These are phyloP conservation scores for Coniochaeta sp. DNA, from an alignment of 2,329 filamentous ascomycete genomes.

Conservation along the genomic window DNA sequence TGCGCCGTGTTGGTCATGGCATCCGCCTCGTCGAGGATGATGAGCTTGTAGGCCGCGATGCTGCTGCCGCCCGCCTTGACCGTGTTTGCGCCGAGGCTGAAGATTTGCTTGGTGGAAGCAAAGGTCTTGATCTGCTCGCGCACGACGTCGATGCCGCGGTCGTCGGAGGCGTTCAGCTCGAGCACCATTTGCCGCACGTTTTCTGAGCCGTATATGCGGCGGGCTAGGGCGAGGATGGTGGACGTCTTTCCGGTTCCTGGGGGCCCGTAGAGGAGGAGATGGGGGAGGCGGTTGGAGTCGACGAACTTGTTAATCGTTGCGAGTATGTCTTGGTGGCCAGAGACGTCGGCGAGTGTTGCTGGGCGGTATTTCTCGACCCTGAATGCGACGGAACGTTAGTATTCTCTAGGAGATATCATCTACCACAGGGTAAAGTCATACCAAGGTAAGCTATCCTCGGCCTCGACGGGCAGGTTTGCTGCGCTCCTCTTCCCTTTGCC, in stretches of 20 bases:
- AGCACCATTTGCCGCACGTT: conserved; percentile 99
- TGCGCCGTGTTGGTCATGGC: conserved; percentile 99
- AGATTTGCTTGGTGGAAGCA: conserved; percentile 96
- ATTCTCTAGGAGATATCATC: too few species aligned
- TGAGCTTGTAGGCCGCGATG: conserved; percentile 82
- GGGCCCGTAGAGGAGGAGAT: conserved; percentile 93
- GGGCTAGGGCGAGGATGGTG: conserved; percentile 85
- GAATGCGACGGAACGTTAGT: not conserved
- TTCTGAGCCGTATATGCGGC: conserved; percentile 82
- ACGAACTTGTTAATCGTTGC: conserved; percentile 97
- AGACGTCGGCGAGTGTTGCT: conserved; percentile 81
- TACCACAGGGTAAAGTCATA: conserved; percentile 25
- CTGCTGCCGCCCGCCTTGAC: conserved; percentile 28
- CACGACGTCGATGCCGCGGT: conserved; percentile 95
- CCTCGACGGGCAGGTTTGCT: conserved; percentile 88
- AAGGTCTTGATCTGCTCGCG: conserved; percentile 99
- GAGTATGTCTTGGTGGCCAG: conserved; percentile 94
- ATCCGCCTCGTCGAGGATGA: conserved; percentile 97
- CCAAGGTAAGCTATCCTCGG: conserved; percentile 92
- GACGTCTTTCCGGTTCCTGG: conserved; percentile 97
- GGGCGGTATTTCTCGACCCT: conserved; percentile 98
- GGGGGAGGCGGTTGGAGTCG: conserved; percentile 86
- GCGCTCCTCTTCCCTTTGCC: conserved; percentile 86
- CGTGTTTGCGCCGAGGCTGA: conserved; percentile 42
- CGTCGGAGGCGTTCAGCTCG: conserved; percentile 94